A percentile compares a stretch with the other conserved stretches of the same genome.
Conservation (phyloP, 2,329 filamentous ascomycete genomes). For the Talaromyces sp. region DNA sequence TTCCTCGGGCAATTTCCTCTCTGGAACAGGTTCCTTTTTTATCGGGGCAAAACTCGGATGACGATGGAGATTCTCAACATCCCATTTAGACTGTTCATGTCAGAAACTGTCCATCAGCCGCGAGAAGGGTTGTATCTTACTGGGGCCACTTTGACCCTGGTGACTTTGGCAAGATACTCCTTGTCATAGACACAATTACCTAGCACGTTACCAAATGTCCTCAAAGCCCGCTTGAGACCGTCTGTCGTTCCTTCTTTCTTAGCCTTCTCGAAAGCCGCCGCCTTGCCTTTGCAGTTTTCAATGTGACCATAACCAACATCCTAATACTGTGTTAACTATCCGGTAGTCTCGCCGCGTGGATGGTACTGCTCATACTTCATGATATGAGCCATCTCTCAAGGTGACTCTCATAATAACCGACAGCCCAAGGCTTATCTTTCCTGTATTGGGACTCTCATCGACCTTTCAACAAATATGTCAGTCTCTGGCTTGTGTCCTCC, state of each 20-base stretch:
- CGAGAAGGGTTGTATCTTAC: constrained; percentile 25
- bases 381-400: constrained; percentile 87
- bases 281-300: constrained; percentile 93
- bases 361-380: constrained; percentile 55
- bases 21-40: constrained; percentile 51
- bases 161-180: constrained; percentile 84
- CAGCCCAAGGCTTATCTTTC: constrained; percentile 77
- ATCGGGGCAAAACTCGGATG: constrained; percentile 66
- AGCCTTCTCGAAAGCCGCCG: constrained; percentile 93
- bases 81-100: constrained; percentile 58
- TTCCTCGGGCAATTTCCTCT: constrained; percentile 41
- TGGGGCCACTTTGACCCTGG: constrained; percentile 76
- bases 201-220: constrained; percentile 91
- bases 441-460: constrained; percentile 74
- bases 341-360: not conserved
- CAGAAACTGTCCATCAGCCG: not conserved
- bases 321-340: constrained; percentile 27
- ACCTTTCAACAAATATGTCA: constrained; percentile 40
- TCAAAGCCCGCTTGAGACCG: constrained; percentile 79
- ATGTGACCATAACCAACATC: constrained; percentile 96
- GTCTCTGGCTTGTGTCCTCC: not conserved
- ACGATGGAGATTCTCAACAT: constrained; percentile 73
- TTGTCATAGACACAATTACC: constrained; percentile 99
- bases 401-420: constrained; percentile 90
- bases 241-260: constrained; percentile 98